Evolutionary conservation across 2,329 filamentous ascomycete species (phyloP), one percentile per base, ranked within the genome.

Genomic region (Hysterium pulicare): DNA sequence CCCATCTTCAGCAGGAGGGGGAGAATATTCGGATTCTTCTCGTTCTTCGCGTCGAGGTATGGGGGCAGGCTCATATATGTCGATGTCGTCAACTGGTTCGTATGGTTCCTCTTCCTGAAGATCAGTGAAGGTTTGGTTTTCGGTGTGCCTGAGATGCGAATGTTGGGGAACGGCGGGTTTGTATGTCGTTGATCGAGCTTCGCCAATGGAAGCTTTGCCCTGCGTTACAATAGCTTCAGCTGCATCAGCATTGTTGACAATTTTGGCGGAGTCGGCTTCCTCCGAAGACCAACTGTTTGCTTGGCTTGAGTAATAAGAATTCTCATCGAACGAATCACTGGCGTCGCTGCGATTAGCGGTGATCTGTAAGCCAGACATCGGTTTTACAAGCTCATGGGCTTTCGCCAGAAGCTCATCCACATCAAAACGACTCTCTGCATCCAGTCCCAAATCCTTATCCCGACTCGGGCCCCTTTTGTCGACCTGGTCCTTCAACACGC

Each of bases 221-320:
- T 59, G 61, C 33, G 52, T 51, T 28, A 52, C 56, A 42, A 62
- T 55, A 56, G 53, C 44, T 37, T 51, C 55, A 52, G 50, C 49
- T 47, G 45, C 53, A 56, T 63, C 57, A 63, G 57, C 55, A 56
- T 33, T 41, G 36, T 49, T 51, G 45, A 42, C 42, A 47, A 45
- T 51, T 47, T 55, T 55, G 49, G 54, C 57, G 47, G 49, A 44
- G 48, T 64, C 62, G 58, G 47, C 45, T 44, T 70, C 66, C 48
- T 76, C 73, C 62, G 78, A 74, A 62, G 79, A 70, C 50, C 90
- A 95, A 65, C 90, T 87, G 73, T 90, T 84, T 50, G 78, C 79
- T 71, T 86, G 87, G 70, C 90, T 96, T 53, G 91, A 96, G 74
- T 97, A 96, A 69, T 95, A 95, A 31, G 90, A 93, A 62, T 94